Percentiles rank a stretch among this genome's conserved stretches.
phyloP scores from a whole-genome alignment of 2,329 filamentous ascomycete genomes.

The Claviceps sorghi region DNA sequence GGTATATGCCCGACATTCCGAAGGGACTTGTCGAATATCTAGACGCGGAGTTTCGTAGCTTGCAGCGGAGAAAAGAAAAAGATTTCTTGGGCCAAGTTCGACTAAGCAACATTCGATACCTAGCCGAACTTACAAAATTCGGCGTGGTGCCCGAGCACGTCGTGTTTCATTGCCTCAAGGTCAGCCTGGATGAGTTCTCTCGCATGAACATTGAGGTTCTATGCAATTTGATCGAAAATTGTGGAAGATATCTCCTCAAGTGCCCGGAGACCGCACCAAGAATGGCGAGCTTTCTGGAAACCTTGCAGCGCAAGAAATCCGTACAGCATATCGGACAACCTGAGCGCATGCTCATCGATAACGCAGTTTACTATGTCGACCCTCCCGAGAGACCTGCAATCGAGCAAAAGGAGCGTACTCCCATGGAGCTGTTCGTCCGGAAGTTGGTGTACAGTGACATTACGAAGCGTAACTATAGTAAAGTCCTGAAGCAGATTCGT shows the following conservation, averaged over 20 bases:
- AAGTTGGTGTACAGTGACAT: conserved; percentile 89
- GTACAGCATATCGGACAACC: conserved; percentile 91
- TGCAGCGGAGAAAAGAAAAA: conserved; percentile 93
- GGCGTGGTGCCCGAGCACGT: conserved; percentile 96
- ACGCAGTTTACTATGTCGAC: conserved; percentile 95
- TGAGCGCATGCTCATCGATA: conserved; percentile 96
- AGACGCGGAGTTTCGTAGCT: conserved; percentile 89
- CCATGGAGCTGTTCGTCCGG: conserved; percentile 81
- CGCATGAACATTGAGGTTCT: conserved; percentile 99
- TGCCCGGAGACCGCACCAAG: conserved; percentile 85
- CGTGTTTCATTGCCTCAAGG: conserved; percentile 96
- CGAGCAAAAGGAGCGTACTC: conserved; percentile 88
- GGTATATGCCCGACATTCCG: conserved; percentile 88
- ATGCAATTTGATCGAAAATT: conserved; percentile 89
- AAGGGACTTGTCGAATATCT: conserved; percentile 84
- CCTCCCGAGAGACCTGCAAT: conserved; percentile 88
- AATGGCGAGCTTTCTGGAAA: conserved; percentile 90
- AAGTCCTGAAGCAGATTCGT: conserved; percentile 83
- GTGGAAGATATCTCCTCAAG: conserved; percentile 81
- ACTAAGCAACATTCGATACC: conserved; percentile 89
- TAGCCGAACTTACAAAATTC: conserved; percentile 95
- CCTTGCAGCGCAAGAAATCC: conserved; percentile 85
- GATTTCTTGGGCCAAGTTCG: conserved; percentile 92
- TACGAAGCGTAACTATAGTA: conserved; percentile 86
- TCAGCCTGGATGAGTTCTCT: conserved; percentile 93